phyloP scores from a whole-genome alignment of 2,329 filamentous ascomycete species.

The Colletotrichum filicis region DNA sequence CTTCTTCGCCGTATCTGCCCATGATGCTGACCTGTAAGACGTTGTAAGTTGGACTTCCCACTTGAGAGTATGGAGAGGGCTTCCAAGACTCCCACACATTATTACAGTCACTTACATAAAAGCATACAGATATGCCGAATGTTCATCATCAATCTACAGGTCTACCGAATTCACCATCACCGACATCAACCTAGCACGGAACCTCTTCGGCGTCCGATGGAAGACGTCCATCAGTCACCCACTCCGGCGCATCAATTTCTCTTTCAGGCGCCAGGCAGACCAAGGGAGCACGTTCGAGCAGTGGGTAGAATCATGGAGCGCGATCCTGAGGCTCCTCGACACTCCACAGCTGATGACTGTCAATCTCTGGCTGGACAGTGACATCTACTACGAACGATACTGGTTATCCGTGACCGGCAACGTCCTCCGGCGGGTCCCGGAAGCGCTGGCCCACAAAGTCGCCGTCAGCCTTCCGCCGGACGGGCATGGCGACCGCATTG shows the following conservation, averaged over 20 bases:
- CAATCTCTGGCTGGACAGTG: slow-evolving; percentile 29
- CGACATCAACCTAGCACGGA: slow-evolving; percentile 16
- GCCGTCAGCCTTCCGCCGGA: slow-evolving; percentile 30
- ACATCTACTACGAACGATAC: slow-evolving; percentile 25
- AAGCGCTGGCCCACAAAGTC: slow-evolving; percentile 26
- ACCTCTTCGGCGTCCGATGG: slow-evolving; percentile 9
- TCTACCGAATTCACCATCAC: slow-evolving; percentile 23
- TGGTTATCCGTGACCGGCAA: slow-evolving; percentile 26
- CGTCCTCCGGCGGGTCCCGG: slow-evolving; percentile 23
- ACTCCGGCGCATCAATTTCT: slow-evolving; percentile 22
- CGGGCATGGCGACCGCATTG: slow-evolving; percentile 20
- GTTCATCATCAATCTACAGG: slow-evolving; percentile 6
- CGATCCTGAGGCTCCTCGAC: slow-evolving; percentile 9
- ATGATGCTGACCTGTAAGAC: slow-evolving; percentile 26
- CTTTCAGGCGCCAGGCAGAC: slow-evolving; percentile 12
- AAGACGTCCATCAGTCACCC: background rate
- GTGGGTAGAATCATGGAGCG: slow-evolving; percentile 23
- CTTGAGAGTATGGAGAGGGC: background rate
- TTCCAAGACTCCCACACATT: fast-evolving
- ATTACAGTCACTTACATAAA: background rate
- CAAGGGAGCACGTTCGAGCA: slow-evolving; percentile 17
- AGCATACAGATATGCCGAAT: slow-evolving; percentile 6
- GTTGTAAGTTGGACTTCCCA: slow-evolving; percentile 2
- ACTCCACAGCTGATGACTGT: background rate
- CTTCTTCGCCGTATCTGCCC: slow-evolving; percentile 18